These are phyloP conservation scores for Talaromyces rugulosus DNA, from an alignment of 2,329 filamentous ascomycete species.

Conservation along the genomic window DNA sequence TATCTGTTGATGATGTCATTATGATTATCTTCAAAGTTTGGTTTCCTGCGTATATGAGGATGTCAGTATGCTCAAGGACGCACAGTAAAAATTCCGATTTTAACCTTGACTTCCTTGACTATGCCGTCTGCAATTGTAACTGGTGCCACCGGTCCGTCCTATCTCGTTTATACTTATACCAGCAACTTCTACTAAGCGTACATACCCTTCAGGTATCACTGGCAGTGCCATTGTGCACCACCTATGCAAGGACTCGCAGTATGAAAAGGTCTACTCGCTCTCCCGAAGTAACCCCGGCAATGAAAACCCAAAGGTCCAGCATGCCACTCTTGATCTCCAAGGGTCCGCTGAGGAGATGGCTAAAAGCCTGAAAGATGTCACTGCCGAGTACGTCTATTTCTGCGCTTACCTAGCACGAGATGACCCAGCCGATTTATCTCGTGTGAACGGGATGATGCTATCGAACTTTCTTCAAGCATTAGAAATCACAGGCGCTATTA, in stretches of 20 bases:
- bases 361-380: conserved; percentile 29
- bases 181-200: too few relatives aligned
- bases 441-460: conserved; percentile 43
- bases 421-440: conserved; percentile 30
- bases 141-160: conserved; percentile 23
- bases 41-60: too few relatives aligned
- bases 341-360: conserved; percentile 33
- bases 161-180: not conserved
- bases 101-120: not conserved
- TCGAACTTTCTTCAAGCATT: conserved; percentile 47
- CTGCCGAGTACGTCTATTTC: conserved; percentile 42
- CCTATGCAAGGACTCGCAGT: conserved; percentile 32
- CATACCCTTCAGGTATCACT: conserved; percentile 29
- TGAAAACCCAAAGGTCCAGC: conserved; percentile 32
- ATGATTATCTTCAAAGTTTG: too few relatives aligned
- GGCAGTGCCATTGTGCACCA: conserved; percentile 39
- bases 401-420: conserved; percentile 39
- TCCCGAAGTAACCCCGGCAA: conserved; percentile 38
- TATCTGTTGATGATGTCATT: too few relatives aligned
- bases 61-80: too few relatives aligned
- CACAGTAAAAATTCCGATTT: too few relatives aligned
- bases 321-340: conserved; percentile 37
- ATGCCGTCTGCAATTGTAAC: conserved; percentile 29
- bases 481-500: conserved; percentile 37
- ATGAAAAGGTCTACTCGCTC: conserved; percentile 33